A percentile compares a stretch with the other conserved stretches of the same genome.
phyloP scores from a whole-genome alignment of 192 early-diverging fungal genomes.

The Linnemannia hyalina region DNA sequence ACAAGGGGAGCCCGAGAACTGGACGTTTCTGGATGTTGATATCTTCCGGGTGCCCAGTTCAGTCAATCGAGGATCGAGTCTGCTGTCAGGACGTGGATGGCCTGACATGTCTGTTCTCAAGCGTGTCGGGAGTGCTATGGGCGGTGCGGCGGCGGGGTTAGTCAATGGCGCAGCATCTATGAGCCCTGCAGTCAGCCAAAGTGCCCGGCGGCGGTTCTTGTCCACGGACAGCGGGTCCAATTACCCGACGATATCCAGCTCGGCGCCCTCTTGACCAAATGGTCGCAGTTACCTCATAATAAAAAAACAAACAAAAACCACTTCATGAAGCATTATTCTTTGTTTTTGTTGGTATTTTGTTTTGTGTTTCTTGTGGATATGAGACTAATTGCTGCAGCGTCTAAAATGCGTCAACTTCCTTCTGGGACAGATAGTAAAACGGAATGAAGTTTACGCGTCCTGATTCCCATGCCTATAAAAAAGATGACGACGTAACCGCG shows the following conservation, averaged over 20 bases:
- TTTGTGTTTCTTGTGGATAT: not conserved
- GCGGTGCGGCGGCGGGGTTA: slow-evolving; percentile 43
- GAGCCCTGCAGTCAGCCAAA: slow-evolving; percentile 3
- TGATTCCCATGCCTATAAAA: slow-evolving; percentile 50
- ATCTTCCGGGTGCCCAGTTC: slow-evolving; percentile 38
- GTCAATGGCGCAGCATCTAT: slow-evolving; percentile 29
- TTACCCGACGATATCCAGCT: slow-evolving; percentile 32
- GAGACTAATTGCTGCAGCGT: not conserved
- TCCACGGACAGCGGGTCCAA: not conserved
- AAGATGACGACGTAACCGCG: not conserved
- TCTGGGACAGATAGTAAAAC: slow-evolving; percentile 31
- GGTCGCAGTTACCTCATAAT: not conserved
- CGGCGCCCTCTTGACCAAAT: slow-evolving; percentile 12
- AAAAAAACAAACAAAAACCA: not conserved
- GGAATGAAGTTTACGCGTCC: slow-evolving; percentile 42
- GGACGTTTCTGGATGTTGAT: slow-evolving; percentile 52
- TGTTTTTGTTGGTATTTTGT: not conserved
- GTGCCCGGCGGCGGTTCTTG: not conserved
- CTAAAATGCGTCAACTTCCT: slow-evolving; percentile 17
- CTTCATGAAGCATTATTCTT: not conserved
- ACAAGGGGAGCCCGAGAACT: slow-evolving; percentile 40
- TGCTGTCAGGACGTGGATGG: slow-evolving; percentile 41
- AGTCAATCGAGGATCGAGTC: slow-evolving; percentile 15
- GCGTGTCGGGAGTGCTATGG: slow-evolving; percentile 44
- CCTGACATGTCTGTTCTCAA: slow-evolving; percentile 43